A percentile compares a stretch with the other conserved stretches of the same genome.
These are phyloP conservation scores for Simplicillium aogashimaense DNA, from an alignment of 2,329 filamentous ascomycete genomes.

Conservation along the genomic window DNA sequence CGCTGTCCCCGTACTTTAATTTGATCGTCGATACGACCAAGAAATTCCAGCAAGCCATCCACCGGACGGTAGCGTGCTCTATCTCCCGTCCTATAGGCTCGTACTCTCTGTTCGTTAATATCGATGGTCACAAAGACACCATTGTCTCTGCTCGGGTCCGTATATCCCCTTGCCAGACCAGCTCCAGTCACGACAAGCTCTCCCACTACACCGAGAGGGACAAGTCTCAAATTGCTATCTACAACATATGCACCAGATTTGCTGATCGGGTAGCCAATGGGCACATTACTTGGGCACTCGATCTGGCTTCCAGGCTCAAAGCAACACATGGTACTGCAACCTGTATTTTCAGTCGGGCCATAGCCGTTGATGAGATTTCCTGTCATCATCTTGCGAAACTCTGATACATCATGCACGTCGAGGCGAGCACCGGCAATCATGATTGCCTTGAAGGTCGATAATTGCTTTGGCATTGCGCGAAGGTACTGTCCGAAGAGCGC, in stretches of 20 bases:
- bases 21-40: slow-evolving; percentile 17
- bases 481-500: slow-evolving; percentile 7
- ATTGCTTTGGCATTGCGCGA: slow-evolving; percentile 21
- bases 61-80: slow-evolving; percentile 10
- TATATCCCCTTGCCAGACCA: slow-evolving; percentile 12
- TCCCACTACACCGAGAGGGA: slow-evolving; percentile 11
- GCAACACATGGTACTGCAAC: slow-evolving; percentile 9
- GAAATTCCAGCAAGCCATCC: slow-evolving; percentile 15
- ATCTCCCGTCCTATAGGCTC: slow-evolving; percentile 18
- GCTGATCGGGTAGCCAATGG: slow-evolving; percentile 11
- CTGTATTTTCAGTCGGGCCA: slow-evolving; percentile 14
- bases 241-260: slow-evolving; percentile 13
- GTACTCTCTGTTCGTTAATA: slow-evolving; percentile 2
- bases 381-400: background rate
- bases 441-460: slow-evolving; percentile 22
- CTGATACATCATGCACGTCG: slow-evolving; percentile 1
- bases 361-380: slow-evolving; percentile 10
- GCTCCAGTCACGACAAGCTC: slow-evolving; percentile 16
- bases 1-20: slow-evolving; percentile 20
- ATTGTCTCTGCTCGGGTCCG: slow-evolving; percentile 3
- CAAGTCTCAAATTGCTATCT: slow-evolving; percentile 9
- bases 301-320: slow-evolving; percentile 6
- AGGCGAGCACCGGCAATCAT: slow-evolving; percentile 21
- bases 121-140: slow-evolving; percentile 8
- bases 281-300: slow-evolving; percentile 4